Evolutionary conservation across 768 basidiomycete species (phyloP).

Genomic region (Harrya chromipes): DNA sequence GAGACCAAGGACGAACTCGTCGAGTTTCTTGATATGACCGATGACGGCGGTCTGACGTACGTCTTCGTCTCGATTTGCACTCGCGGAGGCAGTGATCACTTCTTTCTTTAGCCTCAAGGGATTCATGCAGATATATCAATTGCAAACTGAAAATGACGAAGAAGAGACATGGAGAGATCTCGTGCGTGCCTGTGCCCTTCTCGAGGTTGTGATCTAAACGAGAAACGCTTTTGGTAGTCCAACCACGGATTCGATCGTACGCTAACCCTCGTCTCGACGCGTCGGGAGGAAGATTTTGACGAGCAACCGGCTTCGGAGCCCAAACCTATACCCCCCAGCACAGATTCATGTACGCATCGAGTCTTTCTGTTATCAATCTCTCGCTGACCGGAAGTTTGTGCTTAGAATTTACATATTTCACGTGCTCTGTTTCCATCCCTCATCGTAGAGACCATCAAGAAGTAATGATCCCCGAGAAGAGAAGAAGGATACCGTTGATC

Average conservation of each 20-base stretch:
- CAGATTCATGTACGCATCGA: conserved; percentile 18
- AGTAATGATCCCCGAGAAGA: conserved; percentile 13
- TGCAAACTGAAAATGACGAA: conserved; percentile 84
- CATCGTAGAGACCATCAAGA: conserved; percentile 13
- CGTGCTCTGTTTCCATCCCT: neutral
- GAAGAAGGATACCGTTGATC: conserved; percentile 8
- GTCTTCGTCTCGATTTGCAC: conserved; percentile 24
- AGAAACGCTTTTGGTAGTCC: conserved; percentile 40
- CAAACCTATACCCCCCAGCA: conserved; percentile 11
- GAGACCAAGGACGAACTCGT: conserved; percentile 76
- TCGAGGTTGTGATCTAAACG: conserved; percentile 1
- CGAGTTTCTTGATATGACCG: conserved; percentile 73
- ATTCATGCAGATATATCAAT: conserved; percentile 77
- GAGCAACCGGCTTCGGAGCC: conserved; percentile 8
- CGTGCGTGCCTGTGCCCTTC: conserved; percentile 38
- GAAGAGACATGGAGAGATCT: conserved; percentile 84
- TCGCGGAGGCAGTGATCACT: neutral
- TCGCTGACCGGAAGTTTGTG: neutral
- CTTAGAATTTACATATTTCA: conserved; percentile 19
- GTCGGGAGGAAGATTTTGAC: conserved; percentile 48
- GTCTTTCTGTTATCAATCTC: neutral
- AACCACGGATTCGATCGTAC: conserved; percentile 74
- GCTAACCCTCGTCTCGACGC: conserved; percentile 54
- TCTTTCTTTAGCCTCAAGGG: conserved; percentile 58
- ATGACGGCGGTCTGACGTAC: conserved; percentile 70